Evolutionary conservation across 441 rosid species (phyloP).

Genomic region (Populus hybrid): DNA sequence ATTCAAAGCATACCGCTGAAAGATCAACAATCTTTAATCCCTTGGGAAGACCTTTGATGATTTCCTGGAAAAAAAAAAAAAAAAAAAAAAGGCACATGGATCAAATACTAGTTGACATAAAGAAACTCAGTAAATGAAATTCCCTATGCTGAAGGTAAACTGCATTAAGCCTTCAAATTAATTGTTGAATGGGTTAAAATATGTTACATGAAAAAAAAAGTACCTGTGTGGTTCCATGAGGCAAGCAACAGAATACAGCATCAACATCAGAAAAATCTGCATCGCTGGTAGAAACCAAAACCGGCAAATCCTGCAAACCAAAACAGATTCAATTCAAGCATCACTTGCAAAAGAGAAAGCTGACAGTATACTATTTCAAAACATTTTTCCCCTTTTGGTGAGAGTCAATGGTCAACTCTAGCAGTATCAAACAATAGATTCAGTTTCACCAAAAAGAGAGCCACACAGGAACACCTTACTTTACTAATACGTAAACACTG

Average conservation of each 20-base stretch:
- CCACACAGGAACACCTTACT: background rate
- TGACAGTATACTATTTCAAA: background rate
- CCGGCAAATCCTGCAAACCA: slow-evolving; percentile 67
- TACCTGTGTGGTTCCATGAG: slow-evolving; percentile 98
- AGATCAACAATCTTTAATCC: background rate
- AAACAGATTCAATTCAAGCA: slow-evolving; percentile 8
- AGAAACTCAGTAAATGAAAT: slow-evolving; percentile 1
- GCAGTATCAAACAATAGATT: background rate
- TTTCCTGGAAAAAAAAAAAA: too few species aligned
- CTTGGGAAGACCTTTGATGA: slow-evolving; percentile 71
- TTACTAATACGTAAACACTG: background rate
- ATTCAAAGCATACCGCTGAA: slow-evolving; percentile 59
- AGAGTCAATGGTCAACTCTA: background rate
- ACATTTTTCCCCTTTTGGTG: background rate
- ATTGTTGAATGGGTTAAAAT: background rate
- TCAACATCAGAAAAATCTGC: slow-evolving; percentile 81
- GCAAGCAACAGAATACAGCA: slow-evolving; percentile 94
- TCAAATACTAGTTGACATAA: background rate
- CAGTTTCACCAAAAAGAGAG: background rate
- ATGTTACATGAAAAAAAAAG: slow-evolving; percentile 14
- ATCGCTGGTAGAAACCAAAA: slow-evolving; percentile 65
- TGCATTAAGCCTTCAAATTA: background rate
- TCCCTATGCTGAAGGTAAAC: background rate
- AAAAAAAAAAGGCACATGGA: background rate
- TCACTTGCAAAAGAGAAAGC: background rate